These are phyloP conservation scores for Pichiaceae sp. DNA, from an alignment of 1,139 yeast species.

Conservation along the genomic window DNA sequence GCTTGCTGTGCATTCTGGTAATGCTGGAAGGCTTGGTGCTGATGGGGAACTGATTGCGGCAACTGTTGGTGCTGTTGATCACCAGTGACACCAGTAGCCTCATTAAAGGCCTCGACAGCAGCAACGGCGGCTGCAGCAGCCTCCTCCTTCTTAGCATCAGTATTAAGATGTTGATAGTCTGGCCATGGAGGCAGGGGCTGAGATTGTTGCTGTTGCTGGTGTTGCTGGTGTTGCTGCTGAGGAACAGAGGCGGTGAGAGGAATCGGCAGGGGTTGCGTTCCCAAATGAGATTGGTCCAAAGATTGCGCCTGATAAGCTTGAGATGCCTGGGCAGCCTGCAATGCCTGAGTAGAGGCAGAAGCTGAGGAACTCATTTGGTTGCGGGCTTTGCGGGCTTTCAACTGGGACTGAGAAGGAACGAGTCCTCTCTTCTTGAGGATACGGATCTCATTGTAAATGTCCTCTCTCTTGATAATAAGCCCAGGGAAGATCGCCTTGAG, in stretches of 20 bases:
- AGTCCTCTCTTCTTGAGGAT: conserved; percentile 46
- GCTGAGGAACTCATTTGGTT: conserved; percentile 1
- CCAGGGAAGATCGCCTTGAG: conserved; percentile 46
- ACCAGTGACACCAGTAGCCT: conserved; percentile 2
- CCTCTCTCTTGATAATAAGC: conserved; percentile 47
- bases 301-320: no score
- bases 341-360: conserved; percentile 1
- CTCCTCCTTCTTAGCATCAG: conserved; percentile 15
- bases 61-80: conserved; percentile 3
- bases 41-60: conserved; percentile 5
- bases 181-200: conserved; percentile 9
- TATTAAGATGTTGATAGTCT: conserved; percentile 8
- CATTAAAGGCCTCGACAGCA: conserved; percentile 15
- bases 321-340: conserved; percentile 9
- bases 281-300: no score
- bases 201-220: conserved; percentile 3
- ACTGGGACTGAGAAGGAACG: conserved; percentile 16
- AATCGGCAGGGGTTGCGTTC: no score
- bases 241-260: background rate
- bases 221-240: conserved; percentile 3
- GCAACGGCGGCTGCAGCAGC: conserved; percentile 16
- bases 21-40: conserved; percentile 4
- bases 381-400: background rate
- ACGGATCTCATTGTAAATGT: conserved; percentile 47
- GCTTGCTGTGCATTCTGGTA: conserved; percentile 5